A percentile compares a stretch with the other conserved stretches of the same genome.
phyloP scores from a whole-genome alignment of 305 asterid species.

The Fraxinus floribunda region DNA sequence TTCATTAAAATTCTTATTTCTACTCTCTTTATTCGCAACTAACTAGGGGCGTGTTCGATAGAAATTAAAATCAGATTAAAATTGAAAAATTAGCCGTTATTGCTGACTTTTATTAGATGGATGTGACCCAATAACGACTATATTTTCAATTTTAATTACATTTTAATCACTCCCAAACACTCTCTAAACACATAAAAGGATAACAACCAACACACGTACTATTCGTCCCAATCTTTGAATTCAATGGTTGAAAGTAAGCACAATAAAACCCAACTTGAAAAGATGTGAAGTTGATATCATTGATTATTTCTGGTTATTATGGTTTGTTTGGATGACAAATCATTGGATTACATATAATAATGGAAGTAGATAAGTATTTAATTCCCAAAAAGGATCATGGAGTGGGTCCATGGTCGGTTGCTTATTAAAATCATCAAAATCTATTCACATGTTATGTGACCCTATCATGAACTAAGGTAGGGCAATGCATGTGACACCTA shows the following conservation, averaged over 20 bases:
- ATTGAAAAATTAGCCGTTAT: too few species aligned
- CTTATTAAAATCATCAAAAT: slow-evolving; percentile 22
- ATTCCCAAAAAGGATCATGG: slow-evolving; percentile 28
- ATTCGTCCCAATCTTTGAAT: neutral
- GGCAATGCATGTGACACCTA: slow-evolving; percentile 20
- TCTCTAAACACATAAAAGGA: slow-evolving; percentile 1
- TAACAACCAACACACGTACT: slow-evolving; percentile 15
- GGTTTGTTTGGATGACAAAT: slow-evolving; percentile 40
- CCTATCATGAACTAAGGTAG: slow-evolving; percentile 10
- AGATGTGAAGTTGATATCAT: slow-evolving; percentile 3
- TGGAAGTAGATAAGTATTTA: slow-evolving; percentile 39
- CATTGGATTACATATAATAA: slow-evolving; percentile 49
- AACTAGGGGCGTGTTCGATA: neutral
- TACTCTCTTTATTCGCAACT: neutral
- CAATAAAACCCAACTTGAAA: neutral
- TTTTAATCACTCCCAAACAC: too few species aligned
- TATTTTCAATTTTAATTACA: too few species aligned
- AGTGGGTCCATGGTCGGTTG: slow-evolving; percentile 52
- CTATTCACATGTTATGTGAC: slow-evolving; percentile 2
- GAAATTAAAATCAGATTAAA: too few species aligned
- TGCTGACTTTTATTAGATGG: too few species aligned
- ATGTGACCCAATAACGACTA: too few species aligned
- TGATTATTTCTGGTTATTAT: slow-evolving; percentile 24
- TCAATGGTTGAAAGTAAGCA: neutral
- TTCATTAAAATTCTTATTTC: neutral